Base-by-base conservation (phyloP, 306 rosid species). In the Cotoneaster glaucophyllus region DNA sequence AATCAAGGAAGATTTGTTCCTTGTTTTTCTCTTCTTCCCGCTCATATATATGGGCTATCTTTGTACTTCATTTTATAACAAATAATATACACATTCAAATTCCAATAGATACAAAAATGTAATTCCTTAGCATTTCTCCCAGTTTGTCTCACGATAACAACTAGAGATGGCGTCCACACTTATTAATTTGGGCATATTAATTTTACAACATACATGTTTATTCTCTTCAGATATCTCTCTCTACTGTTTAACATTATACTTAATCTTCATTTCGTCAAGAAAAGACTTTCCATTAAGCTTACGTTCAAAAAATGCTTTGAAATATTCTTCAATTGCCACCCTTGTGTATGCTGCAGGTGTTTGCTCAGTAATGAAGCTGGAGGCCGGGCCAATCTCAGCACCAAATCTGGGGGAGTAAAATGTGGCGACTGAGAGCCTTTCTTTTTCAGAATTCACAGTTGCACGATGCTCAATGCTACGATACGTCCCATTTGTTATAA, bases 391-490 rank as follows among this genome's bases (percentile, higher is more conserved):
- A 17, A 82, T 53, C 28, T 67, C 79, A 32, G 29, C 15, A 15
- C 63, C 75, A 31, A n/a, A 15, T 12, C 72, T 34, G 1, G 79
- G 78, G 32, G 1, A 18, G 61, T 61, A 29, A 64, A 82, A 82
- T 58, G 82, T 73, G 5, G 82, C 76, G 32, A 77, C 48, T 12
- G 85, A 82, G 48, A 82, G 82, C 7, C 82, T 72, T 68, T 82
- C 85, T 72, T 76, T 45, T 29, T 3, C 77, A 15, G 79, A 45
- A 67, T 70, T 77, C 14, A 82, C 78, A 3, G 74, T 57, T 39
- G 75, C 85, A 12, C 82, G 63, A 59, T 82, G 85, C 71, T 82
- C 85, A 5, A 82, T 77, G 74, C 78, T 82, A 4, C 67, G 78
- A 39, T 82, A 77, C 26, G 45, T 44, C 11, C 81, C 81, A 37